These are phyloP conservation scores for Microcyclosporella mali DNA, from an alignment of 2,329 filamentous ascomycete species.

Conservation along the genomic window DNA sequence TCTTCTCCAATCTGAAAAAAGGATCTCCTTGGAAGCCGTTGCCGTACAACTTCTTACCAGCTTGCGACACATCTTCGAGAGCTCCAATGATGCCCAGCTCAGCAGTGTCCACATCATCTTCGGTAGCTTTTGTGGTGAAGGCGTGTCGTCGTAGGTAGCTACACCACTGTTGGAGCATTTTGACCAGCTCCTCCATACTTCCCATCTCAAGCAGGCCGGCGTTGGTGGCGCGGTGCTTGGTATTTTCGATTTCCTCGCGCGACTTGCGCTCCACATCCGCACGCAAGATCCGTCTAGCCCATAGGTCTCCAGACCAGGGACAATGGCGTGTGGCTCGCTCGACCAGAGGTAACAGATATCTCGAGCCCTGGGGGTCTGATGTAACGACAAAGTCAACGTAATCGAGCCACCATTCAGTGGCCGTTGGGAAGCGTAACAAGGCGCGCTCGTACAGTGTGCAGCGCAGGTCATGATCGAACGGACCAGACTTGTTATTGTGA, in stretches of 20 bases:
- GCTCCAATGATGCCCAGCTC: slow-evolving; percentile 83
- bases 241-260: slow-evolving; percentile 75
- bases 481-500: slow-evolving; percentile 47
- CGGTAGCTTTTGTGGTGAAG: slow-evolving; percentile 67
- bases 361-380: slow-evolving; percentile 34
- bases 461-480: slow-evolving; percentile 49
- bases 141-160: slow-evolving; percentile 83
- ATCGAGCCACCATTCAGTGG: slow-evolving; percentile 75
- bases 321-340: slow-evolving; percentile 83
- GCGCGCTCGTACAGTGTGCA: slow-evolving; percentile 71
- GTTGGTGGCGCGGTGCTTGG: slow-evolving; percentile 88
- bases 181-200: slow-evolving; percentile 80
- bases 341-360: slow-evolving; percentile 59
- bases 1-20: slow-evolving; percentile 79
- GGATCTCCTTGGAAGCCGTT: slow-evolving; percentile 78
- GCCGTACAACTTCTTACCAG: slow-evolving; percentile 72
- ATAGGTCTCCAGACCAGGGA: slow-evolving; percentile 84
- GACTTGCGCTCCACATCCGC: slow-evolving; percentile 71
- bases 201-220: slow-evolving; percentile 77
- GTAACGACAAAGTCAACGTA: slow-evolving; percentile 65
- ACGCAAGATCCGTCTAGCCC: slow-evolving; percentile 81
- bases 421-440: slow-evolving; percentile 64
- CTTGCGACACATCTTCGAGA: slow-evolving; percentile 72
- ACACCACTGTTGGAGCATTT: slow-evolving; percentile 92
- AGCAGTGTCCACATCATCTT: slow-evolving; percentile 75